A percentile compares a stretch with the other conserved stretches of the same genome.
These are phyloP conservation scores for Blastobotrys terrestris DNA, from an alignment of 805 yeast species.

Conservation along the genomic window DNA sequence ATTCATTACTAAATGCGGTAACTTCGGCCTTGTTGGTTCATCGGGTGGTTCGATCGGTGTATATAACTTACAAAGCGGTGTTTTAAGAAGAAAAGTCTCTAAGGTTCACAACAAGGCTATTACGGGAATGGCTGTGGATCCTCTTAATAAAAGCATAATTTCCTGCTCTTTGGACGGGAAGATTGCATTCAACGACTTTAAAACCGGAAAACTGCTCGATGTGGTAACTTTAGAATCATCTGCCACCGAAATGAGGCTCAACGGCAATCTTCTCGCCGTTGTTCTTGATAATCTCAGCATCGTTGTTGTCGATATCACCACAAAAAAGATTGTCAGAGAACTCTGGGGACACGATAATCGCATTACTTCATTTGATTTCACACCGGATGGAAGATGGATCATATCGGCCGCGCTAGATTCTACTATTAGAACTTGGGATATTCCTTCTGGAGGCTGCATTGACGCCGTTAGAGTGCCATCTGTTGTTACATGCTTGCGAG, in stretches of 20 bases:
- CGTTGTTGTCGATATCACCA: conserved; percentile 72
- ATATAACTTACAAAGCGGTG: conserved; percentile 90
- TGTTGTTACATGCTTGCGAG: conserved; percentile 74
- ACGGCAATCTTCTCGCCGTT: conserved; percentile 75
- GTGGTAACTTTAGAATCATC: conserved; percentile 68
- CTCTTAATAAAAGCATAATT: conserved; percentile 83
- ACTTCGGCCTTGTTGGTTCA: conserved; percentile 89
- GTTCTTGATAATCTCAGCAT: conserved; percentile 83
- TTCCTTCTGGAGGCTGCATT: conserved; percentile 94
- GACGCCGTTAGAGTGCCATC: conserved; percentile 77
- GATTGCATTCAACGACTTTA: conserved; percentile 81
- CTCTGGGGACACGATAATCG: conserved; percentile 86
- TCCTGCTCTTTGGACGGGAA: conserved; percentile 85
- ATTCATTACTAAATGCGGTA: conserved; percentile 86
- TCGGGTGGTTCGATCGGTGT: conserved; percentile 77
- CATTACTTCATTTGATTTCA: conserved; percentile 80
- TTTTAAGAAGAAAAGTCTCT: conserved; percentile 59
- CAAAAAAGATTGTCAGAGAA: conserved; percentile 78
- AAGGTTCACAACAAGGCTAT: conserved; percentile 59
- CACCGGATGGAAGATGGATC: conserved; percentile 95
- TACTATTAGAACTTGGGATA: conserved; percentile 92
- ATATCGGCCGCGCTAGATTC: conserved; percentile 77
- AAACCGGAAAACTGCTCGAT: conserved; percentile 60
- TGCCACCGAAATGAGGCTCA: conserved; percentile 69
- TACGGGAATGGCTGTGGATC: conserved; percentile 84